phyloP scores from a whole-genome alignment of 2,329 filamentous ascomycete genomes.

The Coniochaeta prunicola region DNA sequence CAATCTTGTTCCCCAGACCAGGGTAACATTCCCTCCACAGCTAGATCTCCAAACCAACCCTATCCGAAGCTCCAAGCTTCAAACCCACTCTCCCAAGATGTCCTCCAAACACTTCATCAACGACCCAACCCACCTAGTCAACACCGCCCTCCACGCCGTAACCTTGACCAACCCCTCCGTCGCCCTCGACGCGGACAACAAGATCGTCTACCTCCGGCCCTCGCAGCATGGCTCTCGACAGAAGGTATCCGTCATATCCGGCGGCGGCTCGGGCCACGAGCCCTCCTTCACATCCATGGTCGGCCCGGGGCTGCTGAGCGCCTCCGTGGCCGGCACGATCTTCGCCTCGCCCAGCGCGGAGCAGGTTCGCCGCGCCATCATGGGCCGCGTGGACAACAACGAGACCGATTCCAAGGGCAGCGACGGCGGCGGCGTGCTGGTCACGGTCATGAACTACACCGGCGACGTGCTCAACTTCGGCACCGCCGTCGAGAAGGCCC shows the following conservation, averaged over 20 bases:
- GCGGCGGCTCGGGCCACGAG: slow-evolving; percentile 86
- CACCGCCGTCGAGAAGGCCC: slow-evolving; percentile 87
- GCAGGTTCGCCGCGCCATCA: slow-evolving; percentile 72
- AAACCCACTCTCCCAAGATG: slow-evolving; percentile 20
- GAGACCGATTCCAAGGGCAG: slow-evolving; percentile 23
- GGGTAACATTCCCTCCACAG: background rate
- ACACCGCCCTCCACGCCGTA: slow-evolving; percentile 66
- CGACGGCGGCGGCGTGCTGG: slow-evolving; percentile 57
- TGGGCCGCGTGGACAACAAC: slow-evolving; percentile 58
- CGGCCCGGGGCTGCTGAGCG: slow-evolving; percentile 70
- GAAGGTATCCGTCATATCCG: slow-evolving; percentile 77
- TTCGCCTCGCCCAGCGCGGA: slow-evolving; percentile 70
- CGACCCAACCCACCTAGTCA: slow-evolving; percentile 72
- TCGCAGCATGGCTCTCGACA: slow-evolving; percentile 31
- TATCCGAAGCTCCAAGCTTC: background rate
- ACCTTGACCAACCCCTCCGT: slow-evolving; percentile 80
- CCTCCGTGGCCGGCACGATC: slow-evolving; percentile 77
- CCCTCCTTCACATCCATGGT: slow-evolving; percentile 84
- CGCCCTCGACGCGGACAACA: slow-evolving; percentile 70
- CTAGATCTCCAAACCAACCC: background rate
- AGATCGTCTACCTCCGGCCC: slow-evolving; percentile 73
- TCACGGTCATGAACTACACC: slow-evolving; percentile 96
- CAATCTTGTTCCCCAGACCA: background rate
- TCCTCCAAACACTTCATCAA: slow-evolving; percentile 82
- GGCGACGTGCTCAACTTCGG: slow-evolving; percentile 88